phyloP scores from a whole-genome alignment of 805 yeast genomes.

The Cyberlindnera americana region DNA sequence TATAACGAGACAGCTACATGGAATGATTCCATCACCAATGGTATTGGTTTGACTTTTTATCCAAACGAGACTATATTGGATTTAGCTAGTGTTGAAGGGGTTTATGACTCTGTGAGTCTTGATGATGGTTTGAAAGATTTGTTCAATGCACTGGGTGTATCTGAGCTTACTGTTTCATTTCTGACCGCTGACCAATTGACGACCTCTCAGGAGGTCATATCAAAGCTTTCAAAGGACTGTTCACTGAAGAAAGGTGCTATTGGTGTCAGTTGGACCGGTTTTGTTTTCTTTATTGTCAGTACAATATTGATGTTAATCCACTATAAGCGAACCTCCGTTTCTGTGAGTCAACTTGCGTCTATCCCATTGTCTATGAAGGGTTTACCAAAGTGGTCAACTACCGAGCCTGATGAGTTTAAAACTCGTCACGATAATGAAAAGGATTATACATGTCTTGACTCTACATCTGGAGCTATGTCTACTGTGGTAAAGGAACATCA shows the following conservation, averaged over 20 bases:
- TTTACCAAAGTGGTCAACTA: neutral
- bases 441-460: too few relatives aligned
- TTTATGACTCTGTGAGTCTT: neutral
- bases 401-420: neutral
- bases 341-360: neutral
- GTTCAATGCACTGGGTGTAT: neutral
- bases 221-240: constrained; percentile 4
- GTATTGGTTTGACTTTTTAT: neutral
- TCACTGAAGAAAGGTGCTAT: constrained; percentile 4
- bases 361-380: neutral
- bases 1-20: neutral
- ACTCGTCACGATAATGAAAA: too few relatives aligned
- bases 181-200: neutral
- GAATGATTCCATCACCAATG: neutral
- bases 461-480: too few relatives aligned
- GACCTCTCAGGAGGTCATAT: neutral
- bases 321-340: neutral
- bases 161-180: neutral
- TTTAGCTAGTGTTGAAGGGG: neutral
- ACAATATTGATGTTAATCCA: constrained; percentile 1
- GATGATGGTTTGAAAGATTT: neutral
- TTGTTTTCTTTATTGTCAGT: constrained; percentile 1
- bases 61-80: neutral
- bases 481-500: too few relatives aligned
- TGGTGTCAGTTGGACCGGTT: constrained; percentile 7